phyloP scores from a whole-genome alignment of 768 basidiomycete genomes.

The Mycena amicta region DNA sequence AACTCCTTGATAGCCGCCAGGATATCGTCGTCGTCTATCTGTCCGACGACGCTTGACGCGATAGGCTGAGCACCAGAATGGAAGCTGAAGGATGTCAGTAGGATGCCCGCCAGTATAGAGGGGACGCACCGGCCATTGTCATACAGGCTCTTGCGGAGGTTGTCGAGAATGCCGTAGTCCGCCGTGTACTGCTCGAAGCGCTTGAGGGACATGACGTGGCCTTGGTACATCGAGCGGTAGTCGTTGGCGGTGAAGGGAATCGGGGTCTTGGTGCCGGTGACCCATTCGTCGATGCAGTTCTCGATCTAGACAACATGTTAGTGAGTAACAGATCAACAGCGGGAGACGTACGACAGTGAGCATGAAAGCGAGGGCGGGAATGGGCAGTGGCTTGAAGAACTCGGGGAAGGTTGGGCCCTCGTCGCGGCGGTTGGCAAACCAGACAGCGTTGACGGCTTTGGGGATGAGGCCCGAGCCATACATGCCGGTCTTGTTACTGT shows the following conservation, averaged over 20 bases:
- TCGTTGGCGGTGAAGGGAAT: conserved; percentile 17
- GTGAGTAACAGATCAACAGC: not conserved
- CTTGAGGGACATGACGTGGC: conserved; percentile 3
- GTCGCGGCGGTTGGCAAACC: conserved; percentile 24
- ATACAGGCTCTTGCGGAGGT: not conserved
- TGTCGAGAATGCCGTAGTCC: not conserved
- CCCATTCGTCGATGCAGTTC: conserved; percentile 18
- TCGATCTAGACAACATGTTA: conserved; percentile 15
- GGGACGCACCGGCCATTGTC: not conserved
- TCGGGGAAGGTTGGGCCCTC: conserved; percentile 21
- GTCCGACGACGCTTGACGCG: not conserved
- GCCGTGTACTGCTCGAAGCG: not conserved
- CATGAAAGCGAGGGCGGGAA: not conserved
- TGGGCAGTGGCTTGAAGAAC: conserved; percentile 21
- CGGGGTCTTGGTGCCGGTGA: conserved; percentile 17
- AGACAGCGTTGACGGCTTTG: conserved; percentile 23
- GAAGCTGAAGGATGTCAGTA: conserved; percentile 1
- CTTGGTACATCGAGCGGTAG: conserved; percentile 12
- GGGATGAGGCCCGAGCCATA: conserved; percentile 22
- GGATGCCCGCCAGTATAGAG: not conserved
- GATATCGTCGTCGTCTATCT: not conserved
- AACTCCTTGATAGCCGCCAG: not conserved
- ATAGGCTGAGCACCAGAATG: conserved; percentile 3
- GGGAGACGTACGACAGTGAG: conserved; percentile 11
- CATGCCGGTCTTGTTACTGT: conserved; percentile 16